These are phyloP conservation scores for Ophiobolus disseminans DNA, from an alignment of 2,329 filamentous ascomycete genomes.

Conservation along the genomic window DNA sequence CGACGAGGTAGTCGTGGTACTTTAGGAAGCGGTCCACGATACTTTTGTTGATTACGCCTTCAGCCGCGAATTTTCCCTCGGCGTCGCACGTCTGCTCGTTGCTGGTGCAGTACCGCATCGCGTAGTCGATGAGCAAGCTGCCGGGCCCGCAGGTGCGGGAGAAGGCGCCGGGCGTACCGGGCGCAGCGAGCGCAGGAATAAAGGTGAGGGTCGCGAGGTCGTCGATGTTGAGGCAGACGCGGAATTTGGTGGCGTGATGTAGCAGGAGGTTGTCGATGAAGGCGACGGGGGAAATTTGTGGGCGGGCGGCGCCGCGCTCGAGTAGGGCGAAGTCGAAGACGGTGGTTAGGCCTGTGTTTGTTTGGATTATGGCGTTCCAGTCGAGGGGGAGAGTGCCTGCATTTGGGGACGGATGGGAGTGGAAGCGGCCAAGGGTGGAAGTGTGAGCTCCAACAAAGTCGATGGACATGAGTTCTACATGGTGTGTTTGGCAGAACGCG, in stretches of 20 bases:
- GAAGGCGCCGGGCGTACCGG: slow-evolving; percentile 50
- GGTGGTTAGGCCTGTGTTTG: slow-evolving; percentile 64
- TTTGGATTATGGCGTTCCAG: slow-evolving; percentile 63
- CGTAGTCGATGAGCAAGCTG: slow-evolving; percentile 64
- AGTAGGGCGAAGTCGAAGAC: slow-evolving; percentile 65
- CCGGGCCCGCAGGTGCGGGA: slow-evolving; percentile 66
- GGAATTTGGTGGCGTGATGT: slow-evolving; percentile 63
- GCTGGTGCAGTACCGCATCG: slow-evolving; percentile 61
- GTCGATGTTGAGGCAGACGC: slow-evolving; percentile 68
- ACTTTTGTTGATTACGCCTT: slow-evolving; percentile 58
- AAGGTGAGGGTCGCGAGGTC: slow-evolving; percentile 69
- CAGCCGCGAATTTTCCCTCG: slow-evolving; percentile 59
- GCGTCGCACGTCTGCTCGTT: slow-evolving; percentile 60
- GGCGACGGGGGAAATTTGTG: slow-evolving; percentile 63
- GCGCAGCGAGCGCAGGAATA: slow-evolving; percentile 58
- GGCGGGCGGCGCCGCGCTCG: slow-evolving; percentile 64
- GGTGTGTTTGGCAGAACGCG: slow-evolving; percentile 57
- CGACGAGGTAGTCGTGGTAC: slow-evolving; percentile 58
- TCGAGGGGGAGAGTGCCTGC: slow-evolving; percentile 57
- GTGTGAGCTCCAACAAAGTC: slow-evolving; percentile 65
- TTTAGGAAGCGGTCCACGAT: slow-evolving; percentile 61
- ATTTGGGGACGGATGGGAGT: slow-evolving; percentile 23
- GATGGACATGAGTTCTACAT: slow-evolving; percentile 55
- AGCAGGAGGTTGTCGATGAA: slow-evolving; percentile 65
- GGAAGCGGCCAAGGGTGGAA: slow-evolving; percentile 50